Evolutionary conservation across 1,139 yeast genomes (phyloP).

Genomic region (Diutina scorzettiae): DNA sequence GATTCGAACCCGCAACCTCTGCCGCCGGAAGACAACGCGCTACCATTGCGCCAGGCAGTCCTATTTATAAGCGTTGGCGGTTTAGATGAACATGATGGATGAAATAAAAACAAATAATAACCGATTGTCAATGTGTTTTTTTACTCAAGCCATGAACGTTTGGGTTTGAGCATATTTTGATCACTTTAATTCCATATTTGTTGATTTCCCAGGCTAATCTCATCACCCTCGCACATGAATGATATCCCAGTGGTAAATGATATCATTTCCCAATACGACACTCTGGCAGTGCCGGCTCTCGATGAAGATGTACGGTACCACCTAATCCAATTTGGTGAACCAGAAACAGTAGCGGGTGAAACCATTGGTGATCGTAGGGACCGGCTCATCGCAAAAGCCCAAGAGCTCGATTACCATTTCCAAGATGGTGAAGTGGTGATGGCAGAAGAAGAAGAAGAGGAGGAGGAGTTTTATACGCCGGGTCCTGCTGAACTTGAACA

Average conservation of each 20-base stretch:
- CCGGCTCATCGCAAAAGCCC: slow-evolving; percentile 24
- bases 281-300: slow-evolving; percentile 39
- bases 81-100: no score
- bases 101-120: no score
- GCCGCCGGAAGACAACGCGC: no score
- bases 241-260: slow-evolving; percentile 1
- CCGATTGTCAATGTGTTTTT: no score
- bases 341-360: slow-evolving; percentile 50
- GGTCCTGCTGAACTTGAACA: slow-evolving; percentile 49
- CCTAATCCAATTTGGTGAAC: slow-evolving; percentile 43
- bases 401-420: slow-evolving; percentile 16
- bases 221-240: neutral
- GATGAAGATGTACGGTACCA: slow-evolving; percentile 46
- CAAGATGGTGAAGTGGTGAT: slow-evolving; percentile 14
- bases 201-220: neutral
- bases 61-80: no score
- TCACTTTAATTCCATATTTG: no score
- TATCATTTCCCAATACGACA: neutral
- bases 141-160: no score
- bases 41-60: no score
- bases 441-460: slow-evolving; percentile 14
- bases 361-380: slow-evolving; percentile 48
- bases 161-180: no score
- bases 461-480: slow-evolving; percentile 59
- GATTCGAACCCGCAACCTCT: no score